Base-by-base conservation (phyloP, 1,284 basidiomycete species). In the Fomitopsis schrenkii region DNA sequence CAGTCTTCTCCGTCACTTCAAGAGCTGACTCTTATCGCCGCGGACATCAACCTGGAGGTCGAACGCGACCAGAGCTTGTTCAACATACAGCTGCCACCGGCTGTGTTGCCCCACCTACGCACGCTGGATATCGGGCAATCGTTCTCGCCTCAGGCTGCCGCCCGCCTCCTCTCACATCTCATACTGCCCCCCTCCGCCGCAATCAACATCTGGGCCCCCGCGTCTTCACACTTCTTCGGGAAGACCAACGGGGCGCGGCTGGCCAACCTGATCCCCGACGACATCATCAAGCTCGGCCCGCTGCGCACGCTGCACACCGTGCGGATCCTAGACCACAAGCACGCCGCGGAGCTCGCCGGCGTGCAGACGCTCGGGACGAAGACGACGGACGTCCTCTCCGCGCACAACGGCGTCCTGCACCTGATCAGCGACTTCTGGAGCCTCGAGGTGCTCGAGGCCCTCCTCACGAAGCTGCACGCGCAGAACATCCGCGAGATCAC, bases 11-110 rank as follows among this genome's bases (percentile, higher is more conserved):
- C 65, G 8, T 53, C 19, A 36, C 63, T 71, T 15, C 63, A 70
- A 55, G 64, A 70, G 44, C 63, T 71, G 33, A 38, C 67, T 2
- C 60, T 70, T 14, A 60, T 67, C 46, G 64, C 26, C 50, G 60
- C 48, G 19, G 48, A 50, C 48, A 22, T 50, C 48, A 50, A 50
- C 48, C 48, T 50, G 3, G 48, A 50, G 28, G 48, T 50, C 28
- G 48, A 50, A 50, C 48, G 48, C 48, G 48, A 50, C 15, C 48
- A 33, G 48, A 50, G 48, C 28, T 33, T 50, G 48, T 50, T 17
- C 48, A 50, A 50, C 40, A 55, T 59, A 12, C 44, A 33, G 8
- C 60, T 59, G 33, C 54, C 30, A 14, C 57, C 59, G 2, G 59
- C 67, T 6, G 41, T 38, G 22, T 60, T 71, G 9, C 59, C 60